Evolutionary conservation across 2,329 filamentous ascomycete species (phyloP).

Genomic region (Dactylonectria macrodidyma): DNA sequence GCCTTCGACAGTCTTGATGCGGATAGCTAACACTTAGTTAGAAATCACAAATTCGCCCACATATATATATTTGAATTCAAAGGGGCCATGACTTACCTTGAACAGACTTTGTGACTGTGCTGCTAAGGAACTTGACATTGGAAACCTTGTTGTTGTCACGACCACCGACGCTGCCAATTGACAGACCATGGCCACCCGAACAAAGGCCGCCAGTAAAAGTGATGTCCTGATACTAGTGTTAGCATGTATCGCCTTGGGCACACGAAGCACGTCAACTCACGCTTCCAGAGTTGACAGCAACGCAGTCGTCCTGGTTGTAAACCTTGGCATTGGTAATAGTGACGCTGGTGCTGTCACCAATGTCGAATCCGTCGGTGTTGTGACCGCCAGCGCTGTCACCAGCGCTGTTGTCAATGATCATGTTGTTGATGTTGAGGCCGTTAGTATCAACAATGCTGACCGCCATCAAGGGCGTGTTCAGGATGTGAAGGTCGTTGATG

Average conservation of each 20-base stretch:
- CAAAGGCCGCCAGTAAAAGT: slow-evolving; percentile 61
- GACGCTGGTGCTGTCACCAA: slow-evolving; percentile 64
- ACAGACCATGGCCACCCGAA: slow-evolving; percentile 60
- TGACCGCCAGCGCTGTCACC: slow-evolving; percentile 55
- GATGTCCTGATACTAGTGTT: slow-evolving; percentile 52
- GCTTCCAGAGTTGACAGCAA: slow-evolving; percentile 68
- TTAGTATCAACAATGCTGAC: slow-evolving; percentile 56
- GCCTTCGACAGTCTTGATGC: slow-evolving; percentile 64
- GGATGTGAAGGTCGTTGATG: slow-evolving; percentile 56
- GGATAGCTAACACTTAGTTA: slow-evolving; percentile 43
- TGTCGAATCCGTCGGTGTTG: slow-evolving; percentile 74
- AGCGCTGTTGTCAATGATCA: slow-evolving; percentile 57
- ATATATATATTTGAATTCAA: fast-evolving
- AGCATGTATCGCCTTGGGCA: not conserved
- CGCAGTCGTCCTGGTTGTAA: slow-evolving; percentile 74
- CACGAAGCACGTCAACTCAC: not conserved
- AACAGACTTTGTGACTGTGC: slow-evolving; percentile 63
- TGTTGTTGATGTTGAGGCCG: slow-evolving; percentile 53
- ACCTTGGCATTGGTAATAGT: slow-evolving; percentile 67
- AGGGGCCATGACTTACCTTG: slow-evolving; percentile 55
- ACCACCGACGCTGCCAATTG: slow-evolving; percentile 61
- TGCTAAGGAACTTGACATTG: slow-evolving; percentile 64
- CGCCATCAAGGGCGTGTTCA: slow-evolving; percentile 60
- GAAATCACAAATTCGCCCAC: too few species aligned
- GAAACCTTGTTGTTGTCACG: slow-evolving; percentile 67